Base-by-base conservation (phyloP, 2,329 filamentous ascomycete genomes). In the Botrytis galanthina region DNA sequence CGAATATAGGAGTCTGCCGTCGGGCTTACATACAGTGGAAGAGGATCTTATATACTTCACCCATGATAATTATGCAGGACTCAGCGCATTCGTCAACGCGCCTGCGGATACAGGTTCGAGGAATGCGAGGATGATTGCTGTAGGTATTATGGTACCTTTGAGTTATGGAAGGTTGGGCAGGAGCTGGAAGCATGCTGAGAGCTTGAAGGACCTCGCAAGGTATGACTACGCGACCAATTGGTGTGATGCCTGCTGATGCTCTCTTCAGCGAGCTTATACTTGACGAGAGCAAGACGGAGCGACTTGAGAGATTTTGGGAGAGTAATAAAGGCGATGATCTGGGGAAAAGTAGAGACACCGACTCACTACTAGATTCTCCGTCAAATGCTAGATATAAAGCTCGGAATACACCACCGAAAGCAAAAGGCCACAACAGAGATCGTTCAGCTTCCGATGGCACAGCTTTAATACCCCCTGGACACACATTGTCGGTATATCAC, bases 1-100 rank as follows among this genome's bases (percentile, higher is more conserved):
- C 79, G 96, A 99, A 83, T 99, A 94, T 87, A 98, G 98, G 84
- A 97, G 94, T 75, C 87, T 99, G 64, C 96, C 96, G 3, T 98
- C 95, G 0, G 96, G 96, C 37, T 83, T 98, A 68, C 96, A 99
- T 83, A 92, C 93, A 73, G 93, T 98, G 32, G 86, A 91, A 46
- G 90, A 95, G 77, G 96, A 99, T 82, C 86, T 98, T 70, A 93
- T 94, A 79, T 99, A 98, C 85, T 99, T 98, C 82, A 91, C 97
- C 61, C 94, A 98, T 80, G 91, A 89, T 75, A 85, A 89, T 66
- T 91, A 94, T 84, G 95, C 94, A 8, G 96, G 96, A 42, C 87
- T 98, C 78, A 97, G 94, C 84, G 94, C 95, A 42, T 99, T 98
- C 81, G 86, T 96, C 81, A 97, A 97, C 82, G 89, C 88, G 76